Conservation (phyloP, 345 rosid species). For the Angophora floribunda region DNA sequence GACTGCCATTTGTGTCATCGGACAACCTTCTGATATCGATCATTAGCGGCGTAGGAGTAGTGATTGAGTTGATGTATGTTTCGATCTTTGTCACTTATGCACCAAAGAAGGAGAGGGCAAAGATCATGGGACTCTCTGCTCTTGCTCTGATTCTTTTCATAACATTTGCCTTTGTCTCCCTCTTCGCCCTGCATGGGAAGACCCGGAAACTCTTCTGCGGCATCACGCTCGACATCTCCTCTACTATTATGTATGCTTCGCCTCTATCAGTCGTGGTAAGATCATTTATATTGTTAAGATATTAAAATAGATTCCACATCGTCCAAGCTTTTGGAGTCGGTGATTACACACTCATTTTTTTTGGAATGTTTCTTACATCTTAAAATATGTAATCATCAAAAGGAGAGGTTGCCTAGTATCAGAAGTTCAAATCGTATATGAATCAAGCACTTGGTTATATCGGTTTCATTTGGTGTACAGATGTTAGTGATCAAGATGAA, state of each 20-base stretch:
- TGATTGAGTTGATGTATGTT: not conserved
- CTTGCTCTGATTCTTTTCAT: not conserved
- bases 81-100: not conserved
- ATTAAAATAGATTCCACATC: not conserved
- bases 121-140: not conserved
- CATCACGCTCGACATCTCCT: slow-evolving; percentile 13
- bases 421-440: not conserved
- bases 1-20: not conserved
- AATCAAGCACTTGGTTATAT: not conserved
- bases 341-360: not conserved
- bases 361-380: not conserved
- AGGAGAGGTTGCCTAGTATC: not conserved
- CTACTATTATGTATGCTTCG: slow-evolving; percentile 28
- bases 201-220: slow-evolving; percentile 28
- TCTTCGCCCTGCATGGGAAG: slow-evolving; percentile 12
- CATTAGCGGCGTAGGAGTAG: not conserved
- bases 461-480: not conserved
- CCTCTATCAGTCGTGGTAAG: slow-evolving; percentile 33
- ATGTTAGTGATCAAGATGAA: slow-evolving; percentile 24
- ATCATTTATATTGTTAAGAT: not conserved
- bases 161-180: slow-evolving; percentile 10
- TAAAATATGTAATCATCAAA: not conserved
- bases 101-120: not conserved
- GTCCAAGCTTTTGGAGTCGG: not conserved
- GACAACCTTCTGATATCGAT: not conserved